Conservation (phyloP, 352 stramenopile genomes). For the Phytophthora palmivora region DNA sequence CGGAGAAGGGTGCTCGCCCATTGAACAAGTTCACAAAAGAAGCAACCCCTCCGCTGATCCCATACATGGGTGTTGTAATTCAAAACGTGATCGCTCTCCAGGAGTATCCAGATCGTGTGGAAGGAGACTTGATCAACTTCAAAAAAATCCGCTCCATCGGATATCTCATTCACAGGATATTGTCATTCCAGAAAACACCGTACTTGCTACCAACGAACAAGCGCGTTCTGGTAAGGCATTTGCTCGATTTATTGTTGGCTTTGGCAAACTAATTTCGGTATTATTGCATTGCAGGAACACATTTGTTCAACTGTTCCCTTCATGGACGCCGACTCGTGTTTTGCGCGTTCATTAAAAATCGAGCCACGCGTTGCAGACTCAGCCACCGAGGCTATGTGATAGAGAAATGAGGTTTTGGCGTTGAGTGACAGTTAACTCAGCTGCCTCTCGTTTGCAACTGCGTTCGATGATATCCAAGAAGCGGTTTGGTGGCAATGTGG, state of each 20-base stretch:
- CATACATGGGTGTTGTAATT: constrained; percentile 87
- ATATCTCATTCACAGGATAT: constrained; percentile 58
- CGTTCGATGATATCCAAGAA: not conserved
- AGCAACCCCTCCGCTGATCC: constrained; percentile 68
- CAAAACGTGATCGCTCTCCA: constrained; percentile 87
- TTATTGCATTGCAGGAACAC: constrained; percentile 57
- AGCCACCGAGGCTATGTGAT: constrained; percentile 21
- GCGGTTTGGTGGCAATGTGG: not conserved
- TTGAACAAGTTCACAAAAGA: constrained; percentile 87
- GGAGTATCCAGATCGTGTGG: constrained; percentile 81
- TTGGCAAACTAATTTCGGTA: constrained; percentile 2
- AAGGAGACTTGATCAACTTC: constrained; percentile 87
- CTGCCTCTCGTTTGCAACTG: not conserved
- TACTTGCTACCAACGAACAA: constrained; percentile 85
- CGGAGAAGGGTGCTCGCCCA: constrained; percentile 80
- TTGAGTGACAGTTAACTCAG: not conserved
- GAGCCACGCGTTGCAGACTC: constrained; percentile 77
- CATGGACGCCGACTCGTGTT: constrained; percentile 75
- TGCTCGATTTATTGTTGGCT: not conserved
- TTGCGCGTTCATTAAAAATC: constrained; percentile 80
- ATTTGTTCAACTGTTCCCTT: constrained; percentile 76
- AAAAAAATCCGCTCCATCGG: constrained; percentile 88
- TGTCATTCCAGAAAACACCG: constrained; percentile 76
- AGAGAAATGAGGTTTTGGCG: not conserved
- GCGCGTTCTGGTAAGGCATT: constrained; percentile 73